These are phyloP conservation scores for Stachybotrys chartarum DNA, from an alignment of 2,329 filamentous ascomycete genomes.

Conservation along the genomic window DNA sequence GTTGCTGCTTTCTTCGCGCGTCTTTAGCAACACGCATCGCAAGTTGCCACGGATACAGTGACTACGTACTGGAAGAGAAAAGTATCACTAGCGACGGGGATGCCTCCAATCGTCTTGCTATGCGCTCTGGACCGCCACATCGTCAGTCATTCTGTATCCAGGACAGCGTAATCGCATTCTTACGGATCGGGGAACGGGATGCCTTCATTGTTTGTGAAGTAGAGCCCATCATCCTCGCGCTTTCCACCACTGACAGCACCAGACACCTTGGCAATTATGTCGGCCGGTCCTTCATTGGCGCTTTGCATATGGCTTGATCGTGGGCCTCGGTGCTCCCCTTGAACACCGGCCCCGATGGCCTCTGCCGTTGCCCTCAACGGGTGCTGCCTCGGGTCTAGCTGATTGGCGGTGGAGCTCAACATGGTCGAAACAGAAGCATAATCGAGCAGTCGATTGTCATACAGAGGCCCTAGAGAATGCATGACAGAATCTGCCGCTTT, in stretches of 20 bases:
- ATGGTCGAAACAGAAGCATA: too few relatives aligned
- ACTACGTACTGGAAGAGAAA: constrained; percentile 36
- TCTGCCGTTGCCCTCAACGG: constrained; percentile 31
- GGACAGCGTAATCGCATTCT: constrained; percentile 9
- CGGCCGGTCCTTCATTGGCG: constrained; percentile 44
- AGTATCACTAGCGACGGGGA: constrained; percentile 41
- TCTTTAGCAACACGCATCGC: too few relatives aligned
- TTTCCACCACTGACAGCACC: constrained; percentile 37
- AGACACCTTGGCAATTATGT: constrained; percentile 42
- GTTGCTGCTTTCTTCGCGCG: constrained; percentile 45
- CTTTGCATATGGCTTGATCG: constrained; percentile 32
- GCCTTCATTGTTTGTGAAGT: constrained; percentile 49
- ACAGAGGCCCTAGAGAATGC: too few relatives aligned
- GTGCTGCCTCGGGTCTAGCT: constrained; percentile 21
- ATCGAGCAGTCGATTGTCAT: too few relatives aligned
- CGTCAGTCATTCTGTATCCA: too few relatives aligned
- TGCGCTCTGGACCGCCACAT: constrained; percentile 23
- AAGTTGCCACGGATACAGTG: too few relatives aligned
- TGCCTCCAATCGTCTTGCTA: constrained; percentile 45
- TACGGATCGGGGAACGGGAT: constrained; percentile 41
- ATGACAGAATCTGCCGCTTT: too few relatives aligned
- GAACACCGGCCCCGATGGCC: constrained; percentile 29
- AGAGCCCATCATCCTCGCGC: constrained; percentile 38
- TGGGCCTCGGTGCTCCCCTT: constrained; percentile 27
- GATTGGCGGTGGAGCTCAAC: constrained; percentile 16